Conservation (phyloP, 768 basidiomycete species). For the Russula olivacea region DNA sequence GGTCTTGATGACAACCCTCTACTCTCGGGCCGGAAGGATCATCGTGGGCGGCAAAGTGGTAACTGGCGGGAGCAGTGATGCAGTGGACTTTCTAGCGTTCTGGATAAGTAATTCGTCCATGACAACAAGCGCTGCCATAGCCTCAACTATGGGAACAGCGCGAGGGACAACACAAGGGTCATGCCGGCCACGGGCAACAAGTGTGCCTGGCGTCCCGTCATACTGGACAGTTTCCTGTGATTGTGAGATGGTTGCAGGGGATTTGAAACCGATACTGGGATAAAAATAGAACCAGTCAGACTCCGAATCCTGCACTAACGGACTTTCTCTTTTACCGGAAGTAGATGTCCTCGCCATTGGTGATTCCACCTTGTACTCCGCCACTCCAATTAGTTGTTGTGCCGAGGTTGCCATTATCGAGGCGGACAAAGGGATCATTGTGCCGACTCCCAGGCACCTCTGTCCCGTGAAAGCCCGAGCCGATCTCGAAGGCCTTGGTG, state of each 20-base stretch:
- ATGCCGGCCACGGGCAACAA: constrained; percentile 90
- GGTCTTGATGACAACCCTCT: background rate
- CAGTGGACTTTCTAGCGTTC: constrained; percentile 71
- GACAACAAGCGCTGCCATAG: constrained; percentile 93
- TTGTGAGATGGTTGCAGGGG: constrained; percentile 95
- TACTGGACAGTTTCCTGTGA: constrained; percentile 88
- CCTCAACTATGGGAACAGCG: constrained; percentile 95
- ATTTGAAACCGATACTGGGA: constrained; percentile 89
- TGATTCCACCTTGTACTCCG: constrained; percentile 95
- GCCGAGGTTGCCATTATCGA: constrained; percentile 62
- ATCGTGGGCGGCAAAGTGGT: constrained; percentile 91
- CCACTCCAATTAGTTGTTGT: constrained; percentile 95
- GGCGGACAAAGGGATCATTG: constrained; percentile 80
- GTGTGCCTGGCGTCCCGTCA: constrained; percentile 79
- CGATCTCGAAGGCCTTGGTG: constrained; percentile 97
- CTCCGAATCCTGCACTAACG: background rate
- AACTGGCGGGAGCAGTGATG: constrained; percentile 72
- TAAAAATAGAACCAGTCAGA: background rate
- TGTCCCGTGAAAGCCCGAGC: constrained; percentile 92
- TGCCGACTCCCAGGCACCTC: constrained; percentile 90
- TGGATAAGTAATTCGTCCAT: constrained; percentile 93
- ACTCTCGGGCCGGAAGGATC: constrained; percentile 38
- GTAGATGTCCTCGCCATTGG: constrained; percentile 96
- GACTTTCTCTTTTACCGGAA: constrained; percentile 61
- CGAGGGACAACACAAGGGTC: constrained; percentile 97